A percentile compares a stretch with the other conserved stretches of the same genome.
phyloP scores from a whole-genome alignment of 208 protist genomes.

The Trypanosoma cruzi region DNA sequence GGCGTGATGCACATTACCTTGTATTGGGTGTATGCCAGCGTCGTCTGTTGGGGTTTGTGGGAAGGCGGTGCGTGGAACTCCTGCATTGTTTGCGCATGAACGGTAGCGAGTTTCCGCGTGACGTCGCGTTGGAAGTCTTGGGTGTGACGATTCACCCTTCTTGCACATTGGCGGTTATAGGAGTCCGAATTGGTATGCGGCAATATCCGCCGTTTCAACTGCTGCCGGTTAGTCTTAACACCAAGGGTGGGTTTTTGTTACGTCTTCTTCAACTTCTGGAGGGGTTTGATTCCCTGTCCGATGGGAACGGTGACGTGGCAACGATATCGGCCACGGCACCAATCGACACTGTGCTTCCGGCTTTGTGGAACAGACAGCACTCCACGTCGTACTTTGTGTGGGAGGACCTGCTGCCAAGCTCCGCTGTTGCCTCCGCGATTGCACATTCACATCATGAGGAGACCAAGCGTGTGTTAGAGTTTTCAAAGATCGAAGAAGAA shows the following conservation, averaged over 20 bases:
- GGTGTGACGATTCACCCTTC: constrained; percentile 72
- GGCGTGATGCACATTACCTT: constrained; percentile 4
- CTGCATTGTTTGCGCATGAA: constrained; percentile 51
- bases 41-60: constrained; percentile 45
- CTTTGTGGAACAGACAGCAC: constrained; percentile 30
- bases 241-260: constrained; percentile 15
- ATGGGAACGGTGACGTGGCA: not conserved
- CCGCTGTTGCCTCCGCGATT: constrained; percentile 4
- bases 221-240: constrained; percentile 35
- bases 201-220: constrained; percentile 42
- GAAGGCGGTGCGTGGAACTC: constrained; percentile 33
- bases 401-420: constrained; percentile 41
- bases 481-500: not conserved
- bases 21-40: constrained; percentile 53
- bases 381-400: constrained; percentile 37
- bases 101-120: constrained; percentile 26
- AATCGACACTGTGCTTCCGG: not conserved
- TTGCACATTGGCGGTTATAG: constrained; percentile 44
- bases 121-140: constrained; percentile 34
- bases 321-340: constrained; percentile 1
- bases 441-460: constrained; percentile 1
- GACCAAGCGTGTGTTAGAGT: not conserved
- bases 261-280: constrained; percentile 27
- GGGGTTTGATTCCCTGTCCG: constrained; percentile 9
- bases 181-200: constrained; percentile 38